Percentiles rank a stretch among this genome's conserved stretches.
phyloP scores from a whole-genome alignment of 192 early-diverging fungal genomes.

The Chytriomyces hyalinus region DNA sequence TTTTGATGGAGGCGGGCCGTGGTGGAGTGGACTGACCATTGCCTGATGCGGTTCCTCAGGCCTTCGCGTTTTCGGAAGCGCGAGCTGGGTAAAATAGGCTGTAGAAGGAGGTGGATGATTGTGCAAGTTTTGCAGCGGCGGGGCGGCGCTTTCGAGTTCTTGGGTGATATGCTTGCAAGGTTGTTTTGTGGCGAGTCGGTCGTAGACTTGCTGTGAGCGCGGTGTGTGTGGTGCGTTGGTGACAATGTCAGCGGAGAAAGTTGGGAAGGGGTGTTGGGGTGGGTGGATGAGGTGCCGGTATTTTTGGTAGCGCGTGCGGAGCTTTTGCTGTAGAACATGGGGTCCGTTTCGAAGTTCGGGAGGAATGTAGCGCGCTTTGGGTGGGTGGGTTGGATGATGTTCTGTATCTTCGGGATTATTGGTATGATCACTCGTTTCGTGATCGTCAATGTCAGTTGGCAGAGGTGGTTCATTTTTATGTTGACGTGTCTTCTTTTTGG shows the following conservation, averaged over 20 bases:
- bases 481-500: too few species aligned
- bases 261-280: conserved; percentile 2
- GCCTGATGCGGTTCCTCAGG: conserved; percentile 1
- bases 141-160: conserved; percentile 2
- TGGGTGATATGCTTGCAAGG: neutral
- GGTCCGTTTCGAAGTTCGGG: neutral
- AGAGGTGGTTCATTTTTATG: too few species aligned
- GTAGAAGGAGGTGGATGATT: conserved; percentile 7
- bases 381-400: conserved; percentile 6
- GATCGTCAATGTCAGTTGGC: too few species aligned
- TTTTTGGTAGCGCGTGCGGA: conserved; percentile 23
- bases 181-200: conserved; percentile 16
- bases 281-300: conserved; percentile 24
- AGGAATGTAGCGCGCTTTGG: neutral
- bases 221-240: neutral
- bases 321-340: conserved; percentile 19
- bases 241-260: neutral
- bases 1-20: neutral
- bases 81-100: conserved; percentile 15
- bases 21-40: neutral
- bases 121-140: conserved; percentile 2
- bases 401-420: too few species aligned
- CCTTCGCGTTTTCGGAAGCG: neutral
- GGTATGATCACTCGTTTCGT: too few species aligned
- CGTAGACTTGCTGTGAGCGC: conserved; percentile 15